These are phyloP conservation scores for Arthroderma uncinatum DNA, from an alignment of 2,329 filamentous ascomycete genomes.

Conservation along the genomic window DNA sequence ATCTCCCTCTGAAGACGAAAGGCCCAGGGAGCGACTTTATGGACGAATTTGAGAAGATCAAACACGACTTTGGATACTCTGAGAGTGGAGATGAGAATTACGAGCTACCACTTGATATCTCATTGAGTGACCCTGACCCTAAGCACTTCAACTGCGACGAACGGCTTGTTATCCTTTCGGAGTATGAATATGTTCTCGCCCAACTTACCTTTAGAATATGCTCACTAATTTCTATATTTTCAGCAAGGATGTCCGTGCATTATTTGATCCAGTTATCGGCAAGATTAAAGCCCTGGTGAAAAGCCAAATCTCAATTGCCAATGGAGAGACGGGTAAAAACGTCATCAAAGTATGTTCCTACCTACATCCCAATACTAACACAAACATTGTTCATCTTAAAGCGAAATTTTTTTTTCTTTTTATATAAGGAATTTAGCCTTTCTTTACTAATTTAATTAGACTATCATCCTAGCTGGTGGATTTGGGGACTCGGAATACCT, in stretches of 20 bases:
- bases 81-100: not conserved
- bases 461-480: constrained; percentile 13
- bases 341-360: constrained; percentile 8
- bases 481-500: constrained; percentile 14
- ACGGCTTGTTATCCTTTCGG: constrained; percentile 6
- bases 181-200: not conserved
- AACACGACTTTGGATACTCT: constrained; percentile 21
- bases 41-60: constrained; percentile 25
- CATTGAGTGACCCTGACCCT: not conserved
- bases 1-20: constrained; percentile 17
- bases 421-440: no score
- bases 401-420: no score
- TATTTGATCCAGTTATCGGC: constrained; percentile 12
- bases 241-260: constrained; percentile 9
- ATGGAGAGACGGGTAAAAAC: constrained; percentile 1
- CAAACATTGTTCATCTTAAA: no score
- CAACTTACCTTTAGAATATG: not conserved
- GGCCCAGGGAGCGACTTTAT: constrained; percentile 26
- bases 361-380: not conserved
- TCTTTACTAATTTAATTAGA: constrained; percentile 9
- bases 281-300: constrained; percentile 7
- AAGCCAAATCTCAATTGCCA: constrained; percentile 8
- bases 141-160: constrained; percentile 10
- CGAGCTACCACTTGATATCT: constrained; percentile 17
- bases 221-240: not conserved